phyloP scores from a whole-genome alignment of 1,139 yeast species.

The Kurtzmaniella natalensis region DNA sequence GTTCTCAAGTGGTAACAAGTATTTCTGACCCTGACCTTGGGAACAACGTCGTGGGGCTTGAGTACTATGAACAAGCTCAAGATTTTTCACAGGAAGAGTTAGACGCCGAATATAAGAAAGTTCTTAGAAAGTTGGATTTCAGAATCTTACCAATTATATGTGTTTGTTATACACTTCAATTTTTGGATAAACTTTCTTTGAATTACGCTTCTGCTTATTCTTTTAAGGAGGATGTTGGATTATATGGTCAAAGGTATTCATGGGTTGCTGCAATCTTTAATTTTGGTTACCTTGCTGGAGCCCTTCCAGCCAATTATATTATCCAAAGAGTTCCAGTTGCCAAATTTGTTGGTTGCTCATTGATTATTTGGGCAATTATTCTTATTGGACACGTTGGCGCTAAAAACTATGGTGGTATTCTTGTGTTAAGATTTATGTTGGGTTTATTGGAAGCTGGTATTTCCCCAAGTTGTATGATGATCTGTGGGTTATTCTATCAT shows the following conservation, averaged over 20 bases:
- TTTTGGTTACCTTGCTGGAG: constrained; percentile 48
- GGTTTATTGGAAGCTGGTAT: constrained; percentile 36
- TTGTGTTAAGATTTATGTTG: constrained; percentile 44
- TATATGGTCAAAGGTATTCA: constrained; percentile 21
- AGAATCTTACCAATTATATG: constrained; percentile 43
- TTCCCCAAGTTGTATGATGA: constrained; percentile 27
- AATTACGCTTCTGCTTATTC: constrained; percentile 29
- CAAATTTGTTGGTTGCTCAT: constrained; percentile 41
- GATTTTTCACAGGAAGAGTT: constrained; percentile 24
- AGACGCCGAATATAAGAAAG: constrained; percentile 15
- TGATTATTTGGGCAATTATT: constrained; percentile 49
- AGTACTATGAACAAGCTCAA: constrained; percentile 26
- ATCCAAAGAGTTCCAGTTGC: constrained; percentile 53
- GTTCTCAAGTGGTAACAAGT: neutral
- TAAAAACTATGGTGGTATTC: constrained; percentile 40
- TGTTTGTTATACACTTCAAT: constrained; percentile 44
- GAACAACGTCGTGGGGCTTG: constrained; percentile 20
- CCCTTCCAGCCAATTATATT: constrained; percentile 49
- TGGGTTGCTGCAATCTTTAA: constrained; percentile 63
- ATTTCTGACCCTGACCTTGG: constrained; percentile 3
- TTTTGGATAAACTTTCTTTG: constrained; percentile 45
- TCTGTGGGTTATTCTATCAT: constrained; percentile 19
- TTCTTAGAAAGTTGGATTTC: constrained; percentile 36
- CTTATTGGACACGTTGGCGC: constrained; percentile 47
- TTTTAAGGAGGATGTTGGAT: constrained; percentile 19